Base-by-base conservation (phyloP, 306 rosid species). In the Lagenaria siceraria region DNA sequence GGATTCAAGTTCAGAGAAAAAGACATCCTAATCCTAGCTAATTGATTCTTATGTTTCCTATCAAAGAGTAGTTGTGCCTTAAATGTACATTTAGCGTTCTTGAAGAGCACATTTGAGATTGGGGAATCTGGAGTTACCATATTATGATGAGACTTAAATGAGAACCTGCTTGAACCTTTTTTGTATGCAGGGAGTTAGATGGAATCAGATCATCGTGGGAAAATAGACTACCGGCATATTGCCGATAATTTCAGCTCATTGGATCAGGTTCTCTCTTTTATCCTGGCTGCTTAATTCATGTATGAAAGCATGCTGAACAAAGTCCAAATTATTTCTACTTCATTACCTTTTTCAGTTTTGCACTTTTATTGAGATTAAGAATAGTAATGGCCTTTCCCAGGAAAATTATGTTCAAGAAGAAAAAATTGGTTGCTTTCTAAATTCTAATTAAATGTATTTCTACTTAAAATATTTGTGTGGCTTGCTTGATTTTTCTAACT, bases 201-300 rank as follows among this genome's bases (percentile, higher is more conserved):
- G 82, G 79, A 56, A 77, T 60, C 80, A 13, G 70, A 60, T 51
- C 8, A 46, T 85, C 86, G 40, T 80, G 80, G 54, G 24, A 80
- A 80, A 74, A 79, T 17, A 35, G 80, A 83, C 4, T 75, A 85
- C 21, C 58, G 85, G 15, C 38, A 52, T 76, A 95, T 95, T 82
- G 89, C 89, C 59, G 97, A 95, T 73, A 86, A 88, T 75, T 95
- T 85, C 80, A 84, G 78, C 85, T 90, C 99, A 63, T 77, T 95
- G 90, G 97, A 95, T 48, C 86, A 92, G 99, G 99, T 95, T 76
- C 72, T 56, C 10, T 51, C 76, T 24, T 65, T 78, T 51, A 24
- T 38, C 22, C 48, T 40, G 17, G 55, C 61, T 56, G 59, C 60
- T 60, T 46, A 24, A 40, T 75, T 71, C 59, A 8, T 59, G 73